Base-by-base conservation (phyloP, 2,329 filamentous ascomycete genomes). In the Ophiocordyceps camponoti-rufipedis region DNA sequence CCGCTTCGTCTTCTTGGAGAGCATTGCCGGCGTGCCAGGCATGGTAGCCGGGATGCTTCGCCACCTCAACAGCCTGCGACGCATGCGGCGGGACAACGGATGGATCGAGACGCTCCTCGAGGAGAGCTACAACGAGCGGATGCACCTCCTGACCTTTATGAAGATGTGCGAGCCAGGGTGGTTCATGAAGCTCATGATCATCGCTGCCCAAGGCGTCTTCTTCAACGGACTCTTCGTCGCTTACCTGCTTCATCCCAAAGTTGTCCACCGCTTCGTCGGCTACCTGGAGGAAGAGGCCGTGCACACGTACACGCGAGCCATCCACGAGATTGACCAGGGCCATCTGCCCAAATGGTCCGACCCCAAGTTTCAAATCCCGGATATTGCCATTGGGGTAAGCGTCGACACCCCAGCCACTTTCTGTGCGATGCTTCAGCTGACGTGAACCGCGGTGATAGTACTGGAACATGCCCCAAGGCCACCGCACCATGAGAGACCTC, bases 281-380 rank as follows among this genome's bases (percentile, higher is more conserved):
- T 96, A 96, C 55, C 77, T 98, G 12, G 91, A 98, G 63, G 91
- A 98, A 61, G 91, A 98, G 63, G 91, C 91, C 9, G 89, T 96
- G 1, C 75, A 94, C 57, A 98, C 91, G 0, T 98, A 98, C 67
- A 91, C 86, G 0, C 79, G 87, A 44, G 85, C 86, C 49, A 83
- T 96, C 54, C 70, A 78, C 52, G 91, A 96, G 57, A 74, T 98
- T 23, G 88, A 96, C 48, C 71, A 74, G 3, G 89, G 89, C n/a
- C 74, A 77, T 48, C 67, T 95, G 13, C 87, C 88, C 1, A 78
- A 78, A 54, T 98, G 91, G 88, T 69, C 75, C 28, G 70, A 76
- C 49, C 63, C 67, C 1, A 73, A 78, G 8, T 80, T 94, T 56
- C 55, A 72, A 45, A 85, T 91, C 3, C 91, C 91, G 0, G 85